Percentiles rank a stretch among this genome's conserved stretches.
Conservation (phyloP, 768 basidiomycete genomes). For the Scleroderma bovista region DNA sequence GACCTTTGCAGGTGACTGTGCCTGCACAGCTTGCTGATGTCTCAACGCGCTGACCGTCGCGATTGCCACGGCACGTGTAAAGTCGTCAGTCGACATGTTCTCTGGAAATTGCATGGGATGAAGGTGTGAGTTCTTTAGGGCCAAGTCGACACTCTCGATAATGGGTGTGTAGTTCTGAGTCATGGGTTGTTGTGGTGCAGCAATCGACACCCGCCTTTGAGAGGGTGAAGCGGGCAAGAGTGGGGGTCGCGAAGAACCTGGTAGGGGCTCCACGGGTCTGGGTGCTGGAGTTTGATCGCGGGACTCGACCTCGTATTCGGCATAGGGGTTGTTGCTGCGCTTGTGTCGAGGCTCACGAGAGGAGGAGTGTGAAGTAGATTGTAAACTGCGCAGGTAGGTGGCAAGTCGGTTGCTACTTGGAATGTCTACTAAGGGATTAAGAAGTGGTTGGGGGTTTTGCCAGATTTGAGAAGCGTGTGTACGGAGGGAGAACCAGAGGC, state of each 20-base stretch:
- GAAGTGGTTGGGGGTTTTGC: conserved; percentile 90
- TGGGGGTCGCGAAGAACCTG: conserved; percentile 16
- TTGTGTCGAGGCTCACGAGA: conserved; percentile 33
- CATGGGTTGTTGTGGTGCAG: conserved; percentile 30
- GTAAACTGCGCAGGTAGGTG: conserved; percentile 51
- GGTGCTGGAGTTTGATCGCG: conserved; percentile 35
- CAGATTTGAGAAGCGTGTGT: conserved; percentile 99
- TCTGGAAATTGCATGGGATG: conserved; percentile 52
- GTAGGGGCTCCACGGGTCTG: conserved; percentile 22
- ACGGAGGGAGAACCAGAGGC: conserved; percentile 96
- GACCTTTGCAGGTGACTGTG: conserved; percentile 42
- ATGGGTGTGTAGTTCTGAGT: conserved; percentile 52
- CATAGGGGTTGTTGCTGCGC: conserved; percentile 35
- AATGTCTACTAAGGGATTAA: conserved; percentile 63
- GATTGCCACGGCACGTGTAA: conserved; percentile 89
- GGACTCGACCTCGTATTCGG: conserved; percentile 29
- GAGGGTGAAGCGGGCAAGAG: conserved; percentile 44
- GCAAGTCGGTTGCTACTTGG: conserved; percentile 50
- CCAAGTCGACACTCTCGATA: conserved; percentile 72
- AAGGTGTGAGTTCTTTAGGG: conserved; percentile 54
- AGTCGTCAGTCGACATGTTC: conserved; percentile 77
- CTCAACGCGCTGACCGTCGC: conserved; percentile 89
- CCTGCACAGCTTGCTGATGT: conserved; percentile 58
- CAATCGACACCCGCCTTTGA: conserved; percentile 53
- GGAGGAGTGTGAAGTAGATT: conserved; percentile 6